Base-by-base conservation (phyloP, 2,329 filamentous ascomycete genomes). In the Alternaria sp. region DNA sequence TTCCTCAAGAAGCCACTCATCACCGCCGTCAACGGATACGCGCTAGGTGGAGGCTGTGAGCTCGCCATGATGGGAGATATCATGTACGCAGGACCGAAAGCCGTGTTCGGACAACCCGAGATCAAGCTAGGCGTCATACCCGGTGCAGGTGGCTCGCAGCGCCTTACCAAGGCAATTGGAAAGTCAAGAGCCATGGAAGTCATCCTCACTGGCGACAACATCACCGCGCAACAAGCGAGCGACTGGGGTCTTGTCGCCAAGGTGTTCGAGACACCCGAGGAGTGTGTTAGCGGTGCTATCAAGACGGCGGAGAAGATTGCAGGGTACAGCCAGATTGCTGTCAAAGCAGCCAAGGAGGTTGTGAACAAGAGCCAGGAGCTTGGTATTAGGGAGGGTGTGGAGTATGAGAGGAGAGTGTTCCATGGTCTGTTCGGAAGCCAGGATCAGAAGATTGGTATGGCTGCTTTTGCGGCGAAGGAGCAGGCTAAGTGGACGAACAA, bases 281-380 rank as follows among this genome's bases (percentile, higher is more conserved):
- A 91, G 77, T 85, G 97, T 75, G 89, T 98, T 78, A 89, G 93
- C 74, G 92, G 89, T 59, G 90, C 94, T 3, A 80, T 97, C 64
- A 88, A 90, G 78, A 95, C 93, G 18, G 96, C 96, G 3, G 93
- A 92, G 85, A 94, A 89, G 56, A 97, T 99, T 82, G 94, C 96
- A 0, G 84, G 91, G 1, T 93, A 96, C 81, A 94, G 92, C 56
- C 89, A 87, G 77, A 90, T 99, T n/a, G 92, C 95, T 2, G 89
- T 97, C 62, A 89, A 93, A 83, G 96, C 92, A 11, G 91, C 88
- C 61, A 99, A 99, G 86, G 96, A 99, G 85, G 95, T 96, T n/a
- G 95, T 99, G 60, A 97, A 98, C 80, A 98, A 97, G 89, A 97
- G 94, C 81, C 94, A 98, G 85, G 96, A 99, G 74, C 82, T 97